phyloP scores from a whole-genome alignment of 495 filamentous ascomycete species.

The Penicillium nucicola region DNA sequence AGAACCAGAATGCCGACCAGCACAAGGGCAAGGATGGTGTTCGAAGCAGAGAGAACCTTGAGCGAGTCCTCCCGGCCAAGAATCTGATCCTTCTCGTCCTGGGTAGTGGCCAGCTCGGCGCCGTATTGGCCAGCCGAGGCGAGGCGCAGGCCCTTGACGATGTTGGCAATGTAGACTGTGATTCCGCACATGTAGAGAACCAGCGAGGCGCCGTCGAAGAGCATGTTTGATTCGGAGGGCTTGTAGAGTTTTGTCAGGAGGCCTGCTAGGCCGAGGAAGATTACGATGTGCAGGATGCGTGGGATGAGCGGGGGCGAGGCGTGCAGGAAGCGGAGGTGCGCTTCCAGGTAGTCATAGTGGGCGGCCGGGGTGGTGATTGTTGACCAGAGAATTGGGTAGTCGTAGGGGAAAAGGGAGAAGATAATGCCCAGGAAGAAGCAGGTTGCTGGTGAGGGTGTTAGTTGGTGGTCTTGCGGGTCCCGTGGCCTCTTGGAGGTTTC shows the following conservation, averaged over 20 bases:
- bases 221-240: constrained; percentile 85
- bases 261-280: constrained; percentile 81
- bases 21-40: constrained; percentile 90
- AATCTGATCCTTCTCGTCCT: constrained; percentile 37
- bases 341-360: constrained; percentile 79
- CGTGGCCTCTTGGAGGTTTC: constrained; percentile 7
- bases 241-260: constrained; percentile 93
- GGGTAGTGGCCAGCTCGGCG: constrained; percentile 36
- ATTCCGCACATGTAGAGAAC: constrained; percentile 90
- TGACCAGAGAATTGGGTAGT: constrained; percentile 96
- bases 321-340: constrained; percentile 82
- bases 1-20: constrained; percentile 86
- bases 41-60: constrained; percentile 89
- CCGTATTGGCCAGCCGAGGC: constrained; percentile 58
- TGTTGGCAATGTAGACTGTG: constrained; percentile 90
- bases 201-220: constrained; percentile 91
- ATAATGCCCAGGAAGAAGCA: constrained; percentile 98
- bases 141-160: constrained; percentile 85
- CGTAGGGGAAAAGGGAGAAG: constrained; percentile 95
- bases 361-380: constrained; percentile 54
- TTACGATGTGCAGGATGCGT: constrained; percentile 89
- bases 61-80: constrained; percentile 79
- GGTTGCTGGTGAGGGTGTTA: constrained; percentile 54
- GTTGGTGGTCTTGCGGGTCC: constrained; percentile 6
- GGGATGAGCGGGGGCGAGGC: constrained; percentile 84